These are phyloP conservation scores for Nakazawaea ishiwadae DNA, from an alignment of 805 yeast species.

Conservation along the genomic window DNA sequence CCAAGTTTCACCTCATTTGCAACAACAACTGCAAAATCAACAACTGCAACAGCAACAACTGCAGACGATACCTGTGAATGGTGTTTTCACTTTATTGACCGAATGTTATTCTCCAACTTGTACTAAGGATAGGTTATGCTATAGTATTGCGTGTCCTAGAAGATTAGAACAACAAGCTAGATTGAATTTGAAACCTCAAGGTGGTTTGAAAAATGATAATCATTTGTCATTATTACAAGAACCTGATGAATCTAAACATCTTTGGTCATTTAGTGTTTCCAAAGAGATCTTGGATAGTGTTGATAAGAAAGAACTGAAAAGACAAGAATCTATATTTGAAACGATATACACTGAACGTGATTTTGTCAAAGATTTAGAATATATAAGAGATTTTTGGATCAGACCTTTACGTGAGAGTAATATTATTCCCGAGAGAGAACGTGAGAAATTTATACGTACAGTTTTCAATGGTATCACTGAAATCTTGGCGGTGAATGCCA, in stretches of 20 bases:
- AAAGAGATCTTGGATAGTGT: conserved; percentile 70
- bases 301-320: conserved; percentile 79
- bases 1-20: no score
- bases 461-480: conserved; percentile 90
- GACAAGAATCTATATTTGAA: conserved; percentile 95
- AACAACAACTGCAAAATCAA: not conserved
- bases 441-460: conserved; percentile 86
- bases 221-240: conserved; percentile 65
- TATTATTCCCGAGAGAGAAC: conserved; percentile 81
- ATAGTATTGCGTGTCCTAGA: conserved; percentile 94
- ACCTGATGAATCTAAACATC: conserved; percentile 73
- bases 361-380: conserved; percentile 91
- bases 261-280: conserved; percentile 93
- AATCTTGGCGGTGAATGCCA: conserved; percentile 75
- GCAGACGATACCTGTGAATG: conserved; percentile 51
- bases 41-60: conserved; percentile 11
- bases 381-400: conserved; percentile 89
- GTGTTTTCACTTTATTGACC: conserved; percentile 87
- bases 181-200: conserved; percentile 80
- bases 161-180: conserved; percentile 94
- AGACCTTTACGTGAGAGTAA: conserved; percentile 83
- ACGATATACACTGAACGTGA: conserved; percentile 91
- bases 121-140: conserved; percentile 80
- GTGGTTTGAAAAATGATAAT: conserved; percentile 76
- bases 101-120: conserved; percentile 98